phyloP scores from a whole-genome alignment of 345 rosid genomes.

The Stellera chamaejasme region DNA sequence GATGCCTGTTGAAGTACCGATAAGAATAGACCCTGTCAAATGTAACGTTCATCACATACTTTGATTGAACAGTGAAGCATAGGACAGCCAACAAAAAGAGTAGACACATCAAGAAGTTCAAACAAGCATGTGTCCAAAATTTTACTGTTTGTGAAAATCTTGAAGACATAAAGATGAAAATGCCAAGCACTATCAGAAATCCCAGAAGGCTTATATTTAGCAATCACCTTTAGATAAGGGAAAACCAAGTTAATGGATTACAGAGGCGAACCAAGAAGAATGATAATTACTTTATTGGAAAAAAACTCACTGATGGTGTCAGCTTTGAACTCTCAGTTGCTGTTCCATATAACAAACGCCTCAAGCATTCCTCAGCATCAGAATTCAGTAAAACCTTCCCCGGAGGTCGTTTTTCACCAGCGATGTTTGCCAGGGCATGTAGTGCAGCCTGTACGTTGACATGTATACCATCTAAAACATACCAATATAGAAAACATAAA shows the following conservation, averaged over 20 bases:
- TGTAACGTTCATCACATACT: not conserved
- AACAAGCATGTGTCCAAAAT: no score
- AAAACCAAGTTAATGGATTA: not conserved
- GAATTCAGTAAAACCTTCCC: constrained; percentile 34
- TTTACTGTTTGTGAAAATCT: no score
- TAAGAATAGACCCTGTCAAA: constrained; percentile 64
- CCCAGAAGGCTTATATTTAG: not conserved
- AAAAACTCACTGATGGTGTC: constrained; percentile 63
- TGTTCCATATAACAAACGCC: constrained; percentile 55
- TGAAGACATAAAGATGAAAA: no score
- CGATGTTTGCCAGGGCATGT: constrained; percentile 68
- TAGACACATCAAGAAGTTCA: no score
- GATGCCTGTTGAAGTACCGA: constrained; percentile 76
- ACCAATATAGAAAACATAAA: no score
- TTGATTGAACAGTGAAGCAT: no score
- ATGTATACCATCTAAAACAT: constrained; percentile 2
- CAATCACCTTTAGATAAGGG: not conserved
- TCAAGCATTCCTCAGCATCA: constrained; percentile 73
- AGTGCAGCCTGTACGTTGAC: constrained; percentile 58
- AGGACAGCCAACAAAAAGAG: no score
- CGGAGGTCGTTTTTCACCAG: constrained; percentile 60
- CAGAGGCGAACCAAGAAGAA: not conserved
- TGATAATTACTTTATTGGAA: constrained; percentile 1
- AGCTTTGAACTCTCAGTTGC: constrained; percentile 73
- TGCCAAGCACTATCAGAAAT: no score